Evolutionary conservation across 805 yeast species (phyloP), one percentile per base, ranked within the genome.

Genomic region (Wickerhamomyces queroliae): DNA sequence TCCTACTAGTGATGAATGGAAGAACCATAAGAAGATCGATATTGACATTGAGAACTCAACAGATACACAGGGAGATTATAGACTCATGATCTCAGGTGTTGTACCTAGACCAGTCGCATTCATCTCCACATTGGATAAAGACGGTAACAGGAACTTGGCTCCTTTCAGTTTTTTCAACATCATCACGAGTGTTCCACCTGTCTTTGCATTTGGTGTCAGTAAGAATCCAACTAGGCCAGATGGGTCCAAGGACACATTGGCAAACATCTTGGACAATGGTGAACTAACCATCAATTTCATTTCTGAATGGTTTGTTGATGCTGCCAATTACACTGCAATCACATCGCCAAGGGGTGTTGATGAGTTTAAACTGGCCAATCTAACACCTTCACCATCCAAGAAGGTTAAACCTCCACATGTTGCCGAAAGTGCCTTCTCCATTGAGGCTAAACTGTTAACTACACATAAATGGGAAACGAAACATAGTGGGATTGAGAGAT

Each of bases 51-150:
- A 32, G 7, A 13, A 26, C 8, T 11, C 48, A 5, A 19, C 7
- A 8, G 38, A 40, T 25, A 44, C 21, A 5, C 61, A 70, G 7
- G 53, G 62, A 35, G 76, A 77, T 56, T 80, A 79, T 58, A 67
- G 63, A 43, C 56, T 74, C 23, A 58, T 80, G 22, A 66, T 66
- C n/a, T 62, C 76, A 11, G 80, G 74, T 2, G 49, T 80, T 15
- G 63, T 68, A 1, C 86, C 86, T 2, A 64, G 86, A 41, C 84
- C 84, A 7, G 67, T 79, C 48, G 85, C 76, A 5, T 70, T 79
- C 41, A 56, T 79, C 3, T 70, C 83, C 5, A 67, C 82, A 0
- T 50, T 72, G 2, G 54, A 64, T 21, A 43, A 46, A 7, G 61
- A 64, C 10, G 82, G 83, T 1, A 49, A 47, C 1, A 47, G 48